Conservation (phyloP, 768 basidiomycete genomes). For the Suillus placidus region DNA sequence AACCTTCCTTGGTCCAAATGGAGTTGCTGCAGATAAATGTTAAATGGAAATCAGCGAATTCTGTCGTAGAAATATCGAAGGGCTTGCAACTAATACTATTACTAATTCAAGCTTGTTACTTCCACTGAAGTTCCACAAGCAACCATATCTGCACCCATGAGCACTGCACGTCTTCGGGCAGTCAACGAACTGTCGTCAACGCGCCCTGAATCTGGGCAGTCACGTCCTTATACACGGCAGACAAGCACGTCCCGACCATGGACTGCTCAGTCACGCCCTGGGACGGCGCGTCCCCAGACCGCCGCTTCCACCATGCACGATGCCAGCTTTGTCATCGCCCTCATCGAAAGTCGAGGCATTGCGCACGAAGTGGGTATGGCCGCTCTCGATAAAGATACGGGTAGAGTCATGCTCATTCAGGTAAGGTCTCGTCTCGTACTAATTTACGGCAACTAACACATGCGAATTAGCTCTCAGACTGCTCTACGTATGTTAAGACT, state of each 20-base stretch:
- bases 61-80: no score
- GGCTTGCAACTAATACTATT: no score
- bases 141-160: background rate
- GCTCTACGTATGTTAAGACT: slow-evolving; percentile 87
- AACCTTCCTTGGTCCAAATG: no score
- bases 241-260: slow-evolving; percentile 43
- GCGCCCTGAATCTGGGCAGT: slow-evolving; percentile 19
- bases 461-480: slow-evolving; percentile 69
- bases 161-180: background rate
- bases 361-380: slow-evolving; percentile 88
- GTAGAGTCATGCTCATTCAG: slow-evolving; percentile 76
- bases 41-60: no score
- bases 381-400: slow-evolving; percentile 79
- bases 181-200: slow-evolving; percentile 14
- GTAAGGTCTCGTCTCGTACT: slow-evolving; percentile 38
- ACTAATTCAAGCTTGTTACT: background rate
- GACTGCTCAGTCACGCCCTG: slow-evolving; percentile 56
- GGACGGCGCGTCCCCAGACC: slow-evolving; percentile 62
- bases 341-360: slow-evolving; percentile 78
- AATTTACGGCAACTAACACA: slow-evolving; percentile 7
- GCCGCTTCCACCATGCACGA: slow-evolving; percentile 61
- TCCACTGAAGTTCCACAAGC: no score
- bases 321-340: slow-evolving; percentile 63
- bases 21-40: no score
- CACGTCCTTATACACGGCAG: slow-evolving; percentile 11